A percentile compares a stretch with the other conserved stretches of the same genome.
Evolutionary conservation across 169 alveolate species (phyloP).

Genomic region (Pseudocohnilembus persalinus): DNA sequence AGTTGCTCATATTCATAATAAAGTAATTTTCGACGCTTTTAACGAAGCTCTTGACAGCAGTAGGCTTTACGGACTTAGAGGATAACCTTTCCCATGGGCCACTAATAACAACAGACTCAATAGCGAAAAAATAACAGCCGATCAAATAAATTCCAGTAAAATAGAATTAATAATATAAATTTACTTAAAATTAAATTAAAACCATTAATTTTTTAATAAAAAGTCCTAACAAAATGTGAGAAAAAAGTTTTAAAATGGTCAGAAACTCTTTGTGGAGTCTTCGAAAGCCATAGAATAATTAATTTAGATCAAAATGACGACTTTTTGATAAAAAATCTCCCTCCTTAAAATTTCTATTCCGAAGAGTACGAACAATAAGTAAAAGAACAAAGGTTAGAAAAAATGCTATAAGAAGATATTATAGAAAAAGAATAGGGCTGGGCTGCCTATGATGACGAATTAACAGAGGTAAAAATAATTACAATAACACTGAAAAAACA

Average conservation of each 20-base stretch:
- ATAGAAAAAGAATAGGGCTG: constrained; percentile 31
- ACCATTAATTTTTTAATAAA: no score
- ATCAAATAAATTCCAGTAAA: neutral
- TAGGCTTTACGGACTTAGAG: constrained; percentile 73
- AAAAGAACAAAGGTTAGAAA: constrained; percentile 36
- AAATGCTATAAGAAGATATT: constrained; percentile 35
- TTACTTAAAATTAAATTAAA: no score
- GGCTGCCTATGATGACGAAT: constrained; percentile 39
- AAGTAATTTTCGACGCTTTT: constrained; percentile 67
- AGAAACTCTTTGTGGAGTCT: constrained; percentile 27
- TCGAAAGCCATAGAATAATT: constrained; percentile 10
- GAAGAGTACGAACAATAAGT: constrained; percentile 21
- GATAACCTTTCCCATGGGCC: constrained; percentile 76
- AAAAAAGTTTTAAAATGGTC: constrained; percentile 43
- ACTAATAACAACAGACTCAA: constrained; percentile 18
- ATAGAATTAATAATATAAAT: no score
- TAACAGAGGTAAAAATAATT: constrained; percentile 28
- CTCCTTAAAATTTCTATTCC: constrained; percentile 16
- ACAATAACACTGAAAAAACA: no score
- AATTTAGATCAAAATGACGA: neutral
- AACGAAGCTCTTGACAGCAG: constrained; percentile 68
- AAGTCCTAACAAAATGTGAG: constrained; percentile 3
- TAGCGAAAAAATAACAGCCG: neutral
- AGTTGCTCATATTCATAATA: constrained; percentile 71
- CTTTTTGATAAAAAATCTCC: no score